Base-by-base conservation (phyloP, 371 early-diverging fungal genomes). In the Saksenaea vasiformis region DNA sequence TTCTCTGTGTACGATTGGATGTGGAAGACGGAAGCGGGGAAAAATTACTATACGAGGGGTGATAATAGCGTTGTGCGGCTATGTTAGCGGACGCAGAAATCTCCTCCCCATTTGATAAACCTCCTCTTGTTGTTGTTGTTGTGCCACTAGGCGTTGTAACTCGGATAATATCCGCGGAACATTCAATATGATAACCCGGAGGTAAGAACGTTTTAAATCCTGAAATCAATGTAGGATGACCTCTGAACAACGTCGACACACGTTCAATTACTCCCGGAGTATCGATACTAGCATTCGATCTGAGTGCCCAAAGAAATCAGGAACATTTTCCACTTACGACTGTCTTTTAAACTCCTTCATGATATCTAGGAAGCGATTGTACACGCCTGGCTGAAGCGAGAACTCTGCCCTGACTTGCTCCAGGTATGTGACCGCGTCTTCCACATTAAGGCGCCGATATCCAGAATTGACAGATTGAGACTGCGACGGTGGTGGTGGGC, bases 341-440 rank as follows among this genome's bases (percentile, higher is more conserved):
- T 98, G 95, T 66, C 95, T 92, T 78, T 99, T 99, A 72, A 98
- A 99, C 70, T 99, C 99, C 81, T 97, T 98, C 99, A 99, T 99
- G 34, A 98, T 98, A 72, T 99, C 98, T 69, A 99, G 66, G 76
- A 99, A 99, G 66, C 90, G 87, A 70, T 96, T 98, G 83, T 99
- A 99, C 2, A 98, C 95, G 56, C 94, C 96, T 11, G 98, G 95
- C 43, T 93, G 88, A 65, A 95, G 91, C 22, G 87, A 77, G 75
- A 98, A 99, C 68, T 96, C 93, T 38, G 90, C 85, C 74, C 97
- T 98, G 24, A 99, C 99, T 73, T 92, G 88, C 69, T 99, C 99
- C 60, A 99, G 85, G 77, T 99, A 99, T 8, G 94, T 86, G 61
- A 99, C 80, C 1, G 99, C 99, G 76, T 99, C 99, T 54, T 84